Evolutionary conservation across 2,329 filamentous ascomycete species (phyloP), one percentile per base, ranked within the genome.

Genomic region (Rutstroemia sp.): DNA sequence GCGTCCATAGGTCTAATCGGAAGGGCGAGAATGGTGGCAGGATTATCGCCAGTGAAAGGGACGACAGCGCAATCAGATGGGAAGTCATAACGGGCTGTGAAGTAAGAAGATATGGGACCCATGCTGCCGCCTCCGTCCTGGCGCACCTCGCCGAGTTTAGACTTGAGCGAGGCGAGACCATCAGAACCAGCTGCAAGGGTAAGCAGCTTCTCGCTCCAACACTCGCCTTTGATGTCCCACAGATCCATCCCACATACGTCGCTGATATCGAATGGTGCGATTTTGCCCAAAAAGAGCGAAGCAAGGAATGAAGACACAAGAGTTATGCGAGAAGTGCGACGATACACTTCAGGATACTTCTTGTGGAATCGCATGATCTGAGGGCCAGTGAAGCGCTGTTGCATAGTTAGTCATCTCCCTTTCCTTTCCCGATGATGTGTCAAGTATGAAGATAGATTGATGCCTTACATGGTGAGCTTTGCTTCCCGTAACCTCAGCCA

Each of bases 221-320:
- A 70, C 62, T 88, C 83, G 19, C 79, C 77, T 61, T 83, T 76
- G 62, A 97, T 91, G 67, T 97, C 90, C 90, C 91, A 97, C 6
- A 99, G 77, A 70, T 97, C 96, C 87, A 96, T 96, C 54, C 94
- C 94, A 67, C 91, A 95, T 23, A 92, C 92, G 73, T 99, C 94
- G 67, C 88, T 87, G 64, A 96, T 92, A 70, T 99, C 94, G 63
- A 96, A 86, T 0, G 92, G 90, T 0, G 94, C 92, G 61, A 96
- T 80, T 61, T 78, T 76, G 55, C 94, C 94, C 14, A 96, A 79
- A 70, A 99, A 88, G 16, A 97, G 72, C 0, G 92, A 96, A 2
- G 92, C 92, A 51, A 97, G 79, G 77, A 96, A 99, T 0, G 92
- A 96, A 0, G 92, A 97, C 14, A 96, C 92, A 47, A 97, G 86